Base-by-base conservation (phyloP, 768 basidiomycete species). In the Mycena vulgaris region DNA sequence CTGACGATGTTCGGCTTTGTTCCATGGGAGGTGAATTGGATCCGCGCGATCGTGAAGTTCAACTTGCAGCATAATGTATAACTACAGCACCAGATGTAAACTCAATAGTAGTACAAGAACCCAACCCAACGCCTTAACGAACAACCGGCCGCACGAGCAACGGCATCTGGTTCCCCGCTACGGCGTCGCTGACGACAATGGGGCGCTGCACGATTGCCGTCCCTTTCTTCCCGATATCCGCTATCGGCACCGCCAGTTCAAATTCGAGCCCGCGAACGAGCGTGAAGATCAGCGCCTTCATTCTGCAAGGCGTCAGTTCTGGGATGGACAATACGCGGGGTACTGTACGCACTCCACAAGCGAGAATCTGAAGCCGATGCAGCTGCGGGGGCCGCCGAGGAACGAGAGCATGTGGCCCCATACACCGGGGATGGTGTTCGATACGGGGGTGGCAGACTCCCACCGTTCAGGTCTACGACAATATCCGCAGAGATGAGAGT, bases 381-480 rank as follows among this genome's bases (percentile, higher is more conserved):
- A 88, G 1, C 81, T 79, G 23, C 81, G 80, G 7, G 85, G 83
- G 23, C 87, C 87, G 35, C 82, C 83, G 2, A 83, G 56, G 79
- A 88, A 87, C 1, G 82, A 78, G 42, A 86, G 53, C 30, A 83
- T 42, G 72, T 83, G 76, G 4, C 80, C 76, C 78, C 79, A 84
- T 1, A 86, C 78, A 11, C 85, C 83, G 14, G 87, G 87, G 27
- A 86, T 71, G 9, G 69, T 66, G 0, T 74, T 68, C 9, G 72
- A 74, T 0, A 72, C 65, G 10, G 60, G 33, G 0, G 68, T 33
- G 3, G 76, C 45, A 5, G 30, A 14, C 25, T 70, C 64, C 87
- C 87, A 88, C 0, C 87, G 80, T 60, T 87, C 85, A 0, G 86
- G 86, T 48, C 85, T 87, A 69, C 9, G 10, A 28, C 21, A 48